Evolutionary conservation across 129 eudicot genomes (phyloP).

Genomic region (Lactuca saligna): DNA sequence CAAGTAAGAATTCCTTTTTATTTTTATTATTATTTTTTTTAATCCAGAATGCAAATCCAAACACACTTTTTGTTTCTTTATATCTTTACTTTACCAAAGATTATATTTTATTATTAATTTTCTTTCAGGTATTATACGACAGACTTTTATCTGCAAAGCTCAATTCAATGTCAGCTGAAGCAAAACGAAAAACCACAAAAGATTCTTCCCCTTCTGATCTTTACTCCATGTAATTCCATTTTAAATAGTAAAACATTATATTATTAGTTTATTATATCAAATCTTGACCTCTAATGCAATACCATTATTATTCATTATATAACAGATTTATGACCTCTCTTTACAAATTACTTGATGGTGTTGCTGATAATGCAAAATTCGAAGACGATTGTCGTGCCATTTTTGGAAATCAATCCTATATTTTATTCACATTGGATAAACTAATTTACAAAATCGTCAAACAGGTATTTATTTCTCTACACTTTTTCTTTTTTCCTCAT

Average conservation of each 20-base stretch:
- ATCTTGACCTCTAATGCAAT: constrained; percentile 12
- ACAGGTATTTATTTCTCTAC: constrained; percentile 50
- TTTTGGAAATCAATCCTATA: constrained; percentile 92
- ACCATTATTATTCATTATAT: constrained; percentile 4
- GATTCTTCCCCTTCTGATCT: constrained; percentile 58
- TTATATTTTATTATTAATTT: constrained; percentile 4
- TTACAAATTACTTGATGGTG: constrained; percentile 85
- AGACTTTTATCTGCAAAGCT: constrained; percentile 72
- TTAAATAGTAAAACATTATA: neutral
- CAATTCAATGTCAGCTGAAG: constrained; percentile 48
- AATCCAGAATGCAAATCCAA: neutral
- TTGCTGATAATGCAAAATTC: constrained; percentile 78
- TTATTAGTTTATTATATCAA: neutral
- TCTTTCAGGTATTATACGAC: constrained; percentile 68
- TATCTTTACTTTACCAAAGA: neutral
- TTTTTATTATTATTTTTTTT: neutral
- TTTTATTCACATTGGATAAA: constrained; percentile 92
- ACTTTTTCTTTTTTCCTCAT: neutral
- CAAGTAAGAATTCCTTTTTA: constrained; percentile 52
- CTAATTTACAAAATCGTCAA: constrained; percentile 87
- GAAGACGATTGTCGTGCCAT: constrained; percentile 96
- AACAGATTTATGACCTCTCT: constrained; percentile 84
- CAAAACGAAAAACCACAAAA: constrained; percentile 52
- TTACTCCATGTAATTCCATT: constrained; percentile 56
- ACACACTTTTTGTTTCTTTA: neutral